Base-by-base conservation (phyloP, 1,139 yeast genomes). In the Pneumocystis murina region DNA sequence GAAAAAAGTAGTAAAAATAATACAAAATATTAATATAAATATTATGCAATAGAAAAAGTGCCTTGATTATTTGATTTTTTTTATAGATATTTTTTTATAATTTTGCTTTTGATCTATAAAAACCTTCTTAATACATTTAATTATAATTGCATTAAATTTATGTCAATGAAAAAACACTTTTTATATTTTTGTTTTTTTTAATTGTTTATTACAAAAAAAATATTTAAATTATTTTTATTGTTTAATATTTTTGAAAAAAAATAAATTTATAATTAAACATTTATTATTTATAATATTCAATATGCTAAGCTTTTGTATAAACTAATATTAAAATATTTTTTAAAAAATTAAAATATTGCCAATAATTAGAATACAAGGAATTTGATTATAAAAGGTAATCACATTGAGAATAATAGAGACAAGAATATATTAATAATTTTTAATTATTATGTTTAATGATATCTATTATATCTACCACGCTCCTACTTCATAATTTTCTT, bases 401-500 rank as follows among this genome's bases (percentile, higher is more conserved):
- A 4, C 10, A 48, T 48, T 17, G 12, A 48, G 12, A 20, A 7
- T 24, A 48, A 16, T 24, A 24, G 5, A 48, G 24, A 24, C 14
- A 14, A 17, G 24, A 43, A 43, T 24, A 10, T 48, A 48, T 48
- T 48, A 20, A 24, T 12, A 48, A 20, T 3, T 20, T 24, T 48
- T 48, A 48, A 48, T 30, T 48, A 48, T 48, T 33, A 33, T 7
- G 35, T 33, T 33, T 14, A 24, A 48, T 12, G 20, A 48, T 12
- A 24, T 48, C 17, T 24, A 24, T 3, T 48, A 16, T 48, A 48
- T 48, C n/a, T 48, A 48, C 55, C 55, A 48, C 24, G 55, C 55
- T 48, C 55, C 55, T 48, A 48, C 55, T 48, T 48, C 55, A 4
- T 77, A 84, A 71, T 85, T 92, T 10, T 75, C 76, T 67, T 81